These are phyloP conservation scores for Albugo candida DNA, from an alignment of 352 stramenopile genomes.

Conservation along the genomic window DNA sequence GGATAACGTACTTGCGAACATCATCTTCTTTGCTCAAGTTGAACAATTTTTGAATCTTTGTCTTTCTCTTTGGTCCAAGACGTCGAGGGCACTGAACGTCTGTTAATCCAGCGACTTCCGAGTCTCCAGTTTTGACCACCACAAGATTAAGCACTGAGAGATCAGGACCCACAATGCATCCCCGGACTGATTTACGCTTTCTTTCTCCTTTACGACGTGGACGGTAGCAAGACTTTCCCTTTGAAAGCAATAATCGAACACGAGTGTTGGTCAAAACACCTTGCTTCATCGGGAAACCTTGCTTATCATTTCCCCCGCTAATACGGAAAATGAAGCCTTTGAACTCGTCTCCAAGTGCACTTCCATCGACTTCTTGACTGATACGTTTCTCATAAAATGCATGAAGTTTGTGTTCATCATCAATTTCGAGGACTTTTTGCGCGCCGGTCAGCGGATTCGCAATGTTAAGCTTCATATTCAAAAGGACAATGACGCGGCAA, in stretches of 20 bases:
- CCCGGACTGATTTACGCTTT: conserved; percentile 98
- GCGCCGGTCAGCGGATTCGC: conserved; percentile 93
- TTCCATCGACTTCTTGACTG: conserved; percentile 96
- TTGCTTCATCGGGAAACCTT: conserved; percentile 99
- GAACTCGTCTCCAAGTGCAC: conserved; percentile 98
- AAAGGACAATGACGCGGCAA: background rate
- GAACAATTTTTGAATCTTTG: conserved; percentile 99
- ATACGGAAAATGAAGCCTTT: conserved; percentile 98
- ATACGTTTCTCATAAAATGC: conserved; percentile 99
- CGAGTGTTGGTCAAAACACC: conserved; percentile 97
- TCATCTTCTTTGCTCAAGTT: conserved; percentile 99
- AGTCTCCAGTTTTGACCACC: conserved; percentile 94
- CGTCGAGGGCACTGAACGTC: conserved; percentile 91
- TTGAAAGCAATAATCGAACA: conserved; percentile 95
- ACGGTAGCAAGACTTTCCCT: conserved; percentile 96
- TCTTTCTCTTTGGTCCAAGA: conserved; percentile 98
- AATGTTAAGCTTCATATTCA: conserved; percentile 99
- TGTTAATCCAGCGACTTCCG: conserved; percentile 92
- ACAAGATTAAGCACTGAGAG: conserved; percentile 99
- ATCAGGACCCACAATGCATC: conserved; percentile 98
- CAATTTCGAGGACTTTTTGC: conserved; percentile 99
- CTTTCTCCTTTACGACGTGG: conserved; percentile 90
- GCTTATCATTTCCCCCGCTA: conserved; percentile 99
- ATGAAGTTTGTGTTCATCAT: conserved; percentile 99
- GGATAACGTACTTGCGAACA: conserved; percentile 98